Base-by-base conservation (phyloP, 306 rosid genomes). In the Nissolia schottii region DNA sequence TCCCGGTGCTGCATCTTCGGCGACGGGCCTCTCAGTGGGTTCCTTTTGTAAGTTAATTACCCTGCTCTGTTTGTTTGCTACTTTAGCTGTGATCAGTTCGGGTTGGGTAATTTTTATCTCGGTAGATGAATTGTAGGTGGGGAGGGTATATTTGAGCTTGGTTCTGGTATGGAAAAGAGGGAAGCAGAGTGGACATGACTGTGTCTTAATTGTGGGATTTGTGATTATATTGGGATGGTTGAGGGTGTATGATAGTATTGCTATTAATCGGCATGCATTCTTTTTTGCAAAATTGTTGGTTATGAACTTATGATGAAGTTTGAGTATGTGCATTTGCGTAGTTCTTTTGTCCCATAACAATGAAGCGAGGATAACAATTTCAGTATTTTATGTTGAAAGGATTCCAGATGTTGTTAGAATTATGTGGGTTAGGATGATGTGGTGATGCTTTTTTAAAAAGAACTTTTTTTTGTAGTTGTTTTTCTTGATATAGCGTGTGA, bases 1-100 rank as follows among this genome's bases (percentile, higher is more conserved):
- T 95, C 71, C 82, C 93, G 4, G 97, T 95, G 59, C 89, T 95
- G 75, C 99, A 95, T 84, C 89, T 91, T 48, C 87, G 96, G 56
- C 87, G 99, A 14, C 82, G 96, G 20, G 81, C 86, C 35, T 75
- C 92, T 11, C 91, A 91, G 67, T 95, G 99, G 99, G 86, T 77
- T 71, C 83, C 96, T 65, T 85, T 84, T 69, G 99, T 95, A 89
- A 85, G 99, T 89, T 64, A 6, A n/a, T 3, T 2, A 8, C 75
- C 32, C 9, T 51, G 7, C 27, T 22, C 9, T 58, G 40, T 64
- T 19, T 46, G 25, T 29, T 56, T 74, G 14, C 12, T 66, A 4
- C 31, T 35, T 61, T 46, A 40, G 15, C 75, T 57, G 25, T 32
- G 35, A 50, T 73, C 59, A 46, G 31, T 31, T 50, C 66, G 24